phyloP scores from a whole-genome alignment of 2,329 filamentous ascomycete species.

The Plenodomus tracheiphilus region DNA sequence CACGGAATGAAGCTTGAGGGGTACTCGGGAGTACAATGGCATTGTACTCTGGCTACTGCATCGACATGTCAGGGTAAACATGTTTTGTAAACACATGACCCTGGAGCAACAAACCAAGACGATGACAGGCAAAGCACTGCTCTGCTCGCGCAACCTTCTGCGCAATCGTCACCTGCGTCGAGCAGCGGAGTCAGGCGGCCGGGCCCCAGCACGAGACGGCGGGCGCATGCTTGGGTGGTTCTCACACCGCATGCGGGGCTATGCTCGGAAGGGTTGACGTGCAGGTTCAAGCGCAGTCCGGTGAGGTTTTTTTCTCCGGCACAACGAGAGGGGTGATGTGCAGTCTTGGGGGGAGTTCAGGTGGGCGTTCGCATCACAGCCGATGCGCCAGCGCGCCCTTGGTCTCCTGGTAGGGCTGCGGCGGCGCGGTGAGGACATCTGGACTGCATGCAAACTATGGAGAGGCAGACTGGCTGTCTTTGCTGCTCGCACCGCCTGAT shows the following conservation, averaged over 20 bases:
- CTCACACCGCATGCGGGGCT: slow-evolving; percentile 14
- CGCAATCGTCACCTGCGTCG: too few relatives aligned
- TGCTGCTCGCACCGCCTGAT: too few relatives aligned
- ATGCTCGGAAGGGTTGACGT: slow-evolving; percentile 8
- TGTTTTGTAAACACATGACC: too few relatives aligned
- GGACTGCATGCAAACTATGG: neutral
- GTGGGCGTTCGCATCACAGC: slow-evolving; percentile 19
- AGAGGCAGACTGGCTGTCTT: neutral
- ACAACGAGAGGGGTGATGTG: slow-evolving; percentile 5
- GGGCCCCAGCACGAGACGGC: too few relatives aligned
- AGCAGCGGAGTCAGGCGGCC: neutral
- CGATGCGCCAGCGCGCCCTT: slow-evolving; percentile 8
- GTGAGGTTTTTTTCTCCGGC: slow-evolving; percentile 9
- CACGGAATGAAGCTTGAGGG: too few relatives aligned
- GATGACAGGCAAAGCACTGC: too few relatives aligned
- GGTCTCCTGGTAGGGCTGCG: slow-evolving; percentile 1
- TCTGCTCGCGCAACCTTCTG: too few relatives aligned
- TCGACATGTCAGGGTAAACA: too few relatives aligned
- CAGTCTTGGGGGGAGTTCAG: slow-evolving; percentile 8
- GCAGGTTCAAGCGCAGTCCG: slow-evolving; percentile 10
- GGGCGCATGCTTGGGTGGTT: too few relatives aligned
- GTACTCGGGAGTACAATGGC: too few relatives aligned
- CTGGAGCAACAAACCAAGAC: too few relatives aligned
- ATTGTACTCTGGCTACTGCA: too few relatives aligned
- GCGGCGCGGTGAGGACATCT: slow-evolving; percentile 8